Evolutionary conservation across 352 stramenopile species (phyloP).

Genomic region (Globisporangium nunn): DNA sequence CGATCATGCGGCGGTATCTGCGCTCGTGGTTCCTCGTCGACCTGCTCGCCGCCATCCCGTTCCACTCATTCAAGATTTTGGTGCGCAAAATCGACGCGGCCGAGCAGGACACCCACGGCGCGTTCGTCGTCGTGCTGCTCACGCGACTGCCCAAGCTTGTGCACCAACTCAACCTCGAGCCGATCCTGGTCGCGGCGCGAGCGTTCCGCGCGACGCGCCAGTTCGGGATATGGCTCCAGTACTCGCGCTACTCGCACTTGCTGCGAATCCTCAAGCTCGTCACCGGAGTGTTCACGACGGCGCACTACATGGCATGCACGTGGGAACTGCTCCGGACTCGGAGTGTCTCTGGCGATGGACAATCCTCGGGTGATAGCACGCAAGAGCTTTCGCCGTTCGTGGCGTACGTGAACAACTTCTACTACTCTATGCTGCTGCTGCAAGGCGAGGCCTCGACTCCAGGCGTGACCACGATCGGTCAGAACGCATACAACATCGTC

Average conservation of each 20-base stretch:
- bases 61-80: constrained; percentile 14
- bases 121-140: constrained; percentile 6
- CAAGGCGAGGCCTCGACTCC: constrained; percentile 27
- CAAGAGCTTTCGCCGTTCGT: constrained; percentile 25
- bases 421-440: constrained; percentile 37
- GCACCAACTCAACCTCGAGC: constrained; percentile 18
- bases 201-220: neutral
- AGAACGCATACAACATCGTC: constrained; percentile 30
- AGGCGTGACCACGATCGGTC: constrained; percentile 17
- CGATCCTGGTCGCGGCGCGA: constrained; percentile 3
- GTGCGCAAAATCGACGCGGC: constrained; percentile 49
- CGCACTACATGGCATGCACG: constrained; percentile 43
- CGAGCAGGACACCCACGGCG: constrained; percentile 8
- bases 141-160: constrained; percentile 6
- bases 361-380: constrained; percentile 3
- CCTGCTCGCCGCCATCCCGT: constrained; percentile 11
- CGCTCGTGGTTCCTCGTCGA: constrained; percentile 19
- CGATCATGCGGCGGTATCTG: constrained; percentile 20
- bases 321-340: constrained; percentile 27
- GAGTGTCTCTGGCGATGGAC: constrained; percentile 3
- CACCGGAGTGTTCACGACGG: constrained; percentile 24
- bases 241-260: constrained; percentile 25
- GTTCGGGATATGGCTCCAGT: constrained; percentile 21
- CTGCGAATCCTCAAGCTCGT: constrained; percentile 32
- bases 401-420: constrained; percentile 33